These are phyloP conservation scores for Barnettozyma hawaiiensis DNA, from an alignment of 1,139 yeast genomes.

Conservation along the genomic window DNA sequence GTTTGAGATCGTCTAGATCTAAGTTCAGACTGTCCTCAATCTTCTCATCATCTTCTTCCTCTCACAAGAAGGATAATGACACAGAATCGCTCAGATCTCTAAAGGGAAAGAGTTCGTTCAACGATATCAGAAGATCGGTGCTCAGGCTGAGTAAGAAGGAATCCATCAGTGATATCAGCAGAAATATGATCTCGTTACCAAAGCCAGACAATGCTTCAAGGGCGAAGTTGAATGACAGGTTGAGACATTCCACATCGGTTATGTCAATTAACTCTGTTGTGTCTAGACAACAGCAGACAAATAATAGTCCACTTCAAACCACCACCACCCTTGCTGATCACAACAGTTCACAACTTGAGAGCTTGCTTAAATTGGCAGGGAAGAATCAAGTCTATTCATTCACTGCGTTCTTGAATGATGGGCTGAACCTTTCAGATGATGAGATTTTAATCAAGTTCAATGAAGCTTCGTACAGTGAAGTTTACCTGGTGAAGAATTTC, in stretches of 20 bases:
- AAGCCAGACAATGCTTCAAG: slow-evolving; percentile 47
- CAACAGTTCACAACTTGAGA: slow-evolving; percentile 28
- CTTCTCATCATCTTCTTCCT: slow-evolving; percentile 17
- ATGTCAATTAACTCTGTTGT: slow-evolving; percentile 35
- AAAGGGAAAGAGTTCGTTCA: slow-evolving; percentile 21
- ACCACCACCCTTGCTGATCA: slow-evolving; percentile 20
- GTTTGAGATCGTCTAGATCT: slow-evolving; percentile 22
- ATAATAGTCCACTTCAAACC: slow-evolving; percentile 7
- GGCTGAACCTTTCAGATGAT: slow-evolving; percentile 19
- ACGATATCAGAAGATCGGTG: slow-evolving; percentile 25
- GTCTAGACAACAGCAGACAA: slow-evolving; percentile 19
- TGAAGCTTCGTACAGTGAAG: slow-evolving; percentile 44
- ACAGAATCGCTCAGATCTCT: slow-evolving; percentile 23
- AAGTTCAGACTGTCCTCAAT: slow-evolving; percentile 24
- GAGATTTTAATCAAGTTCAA: slow-evolving; percentile 33
- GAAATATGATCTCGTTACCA: slow-evolving; percentile 48
- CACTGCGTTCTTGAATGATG: slow-evolving; percentile 13
- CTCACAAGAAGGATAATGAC: slow-evolving; percentile 18
- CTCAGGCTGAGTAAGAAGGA: slow-evolving; percentile 22
- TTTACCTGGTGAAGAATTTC: slow-evolving; percentile 31
- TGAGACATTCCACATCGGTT: slow-evolving; percentile 48
- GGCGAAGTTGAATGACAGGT: slow-evolving; percentile 46
- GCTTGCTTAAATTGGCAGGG: slow-evolving; percentile 34
- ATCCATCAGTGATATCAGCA: slow-evolving; percentile 24
- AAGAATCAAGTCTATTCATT: slow-evolving; percentile 25